Base-by-base conservation (phyloP, 805 yeast genomes). In the Barnettozyma pratensis region DNA sequence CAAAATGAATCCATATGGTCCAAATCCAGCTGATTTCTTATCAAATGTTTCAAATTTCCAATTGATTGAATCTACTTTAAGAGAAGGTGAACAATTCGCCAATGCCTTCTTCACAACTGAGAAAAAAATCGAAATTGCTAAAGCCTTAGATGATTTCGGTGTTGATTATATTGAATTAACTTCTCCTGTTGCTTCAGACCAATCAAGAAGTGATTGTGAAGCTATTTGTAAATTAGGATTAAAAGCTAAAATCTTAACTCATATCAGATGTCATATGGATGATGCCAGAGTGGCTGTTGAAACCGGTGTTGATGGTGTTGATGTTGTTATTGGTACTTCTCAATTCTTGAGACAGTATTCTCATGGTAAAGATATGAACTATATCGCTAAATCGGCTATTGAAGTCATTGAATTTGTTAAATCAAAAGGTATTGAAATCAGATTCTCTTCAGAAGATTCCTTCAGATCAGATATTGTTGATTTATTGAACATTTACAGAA, bases 31-130 rank as follows among this genome's bases (percentile, higher is more conserved):
- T 46, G 99, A 92, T 73, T 91, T 72, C 67, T 71, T 92, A 51
- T 88, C 97, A 30, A 92, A 92, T 66, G 98, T 92, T 35, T 76
- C 85, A 55, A 82, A 79, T 57, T 92, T 91, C 73, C 90, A 92
- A 75, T 69, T 92, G 62, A 92, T 92, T 64, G 99, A 92, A 73
- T 87, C 96, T 35, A 92, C 99, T 5, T 76, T 92, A 50, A 82
- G 99, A 74, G 99, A 92, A 73, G 99, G 99, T 68, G 99, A 92
- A 72, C 99, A 92, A 71, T 92, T 92, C 66, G 97, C 98, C 63
- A 92, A 92, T 65, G 96, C 99, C 4, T 94, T 92, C 71, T 92
- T 92, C 75, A 74, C 82, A 59, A 87, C 96, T 19, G 98, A 88
- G 66, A 92, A 87, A 76, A 92, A 92, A 74, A 89, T 92, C 57